Base-by-base conservation (phyloP, 805 yeast species). In the Nakazawaea laoshanensis region DNA sequence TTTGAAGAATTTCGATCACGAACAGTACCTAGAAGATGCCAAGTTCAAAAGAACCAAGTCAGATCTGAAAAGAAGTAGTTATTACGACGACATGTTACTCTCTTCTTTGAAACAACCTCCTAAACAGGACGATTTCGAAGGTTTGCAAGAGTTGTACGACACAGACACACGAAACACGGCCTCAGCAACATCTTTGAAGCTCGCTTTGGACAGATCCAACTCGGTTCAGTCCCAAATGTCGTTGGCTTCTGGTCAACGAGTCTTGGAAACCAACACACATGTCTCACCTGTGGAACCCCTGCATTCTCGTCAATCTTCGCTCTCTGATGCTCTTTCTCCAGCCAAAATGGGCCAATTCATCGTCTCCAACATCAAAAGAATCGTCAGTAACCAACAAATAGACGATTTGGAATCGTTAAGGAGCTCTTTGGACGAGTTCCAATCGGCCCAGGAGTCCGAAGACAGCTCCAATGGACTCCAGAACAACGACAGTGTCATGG, bases 81-180 rank as follows among this genome's bases (percentile, higher is more conserved):
- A 39, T 37, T 33, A 39, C 17, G 50, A 51, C 23, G 44, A 52
- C 19, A 48, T 44, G 12, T 37, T 50, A 11, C 13, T 52, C 3
- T 38, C 41, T 18, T 43, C 42, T n/a, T 42, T 50, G 3, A 36
- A 36, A 13, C 7, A 12, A 10, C 20, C 20, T 16, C 44, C 42
- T 24, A 39, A 32, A 17, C 28, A 33, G 5, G 44, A 44, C 13
- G 20, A 46, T 1, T 38, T 53, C 26, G 46, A 47, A 21, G 55
- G 49, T 24, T 49, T 59, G 10, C 45, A 57, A 16, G 53, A 48
- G 8, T 25, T 56, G 34, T 58, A 55, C 42, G 61, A 55, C 23
- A 37, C 48, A 2, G 53, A 59, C 37, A 32, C 56, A 7, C 47
- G 59, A 32, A 59, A 60, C 30, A 52, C 50, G 9, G 33, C 33